Conservation (phyloP, 2,329 filamentous ascomycete species). For the Curvularia eragrostidis region DNA sequence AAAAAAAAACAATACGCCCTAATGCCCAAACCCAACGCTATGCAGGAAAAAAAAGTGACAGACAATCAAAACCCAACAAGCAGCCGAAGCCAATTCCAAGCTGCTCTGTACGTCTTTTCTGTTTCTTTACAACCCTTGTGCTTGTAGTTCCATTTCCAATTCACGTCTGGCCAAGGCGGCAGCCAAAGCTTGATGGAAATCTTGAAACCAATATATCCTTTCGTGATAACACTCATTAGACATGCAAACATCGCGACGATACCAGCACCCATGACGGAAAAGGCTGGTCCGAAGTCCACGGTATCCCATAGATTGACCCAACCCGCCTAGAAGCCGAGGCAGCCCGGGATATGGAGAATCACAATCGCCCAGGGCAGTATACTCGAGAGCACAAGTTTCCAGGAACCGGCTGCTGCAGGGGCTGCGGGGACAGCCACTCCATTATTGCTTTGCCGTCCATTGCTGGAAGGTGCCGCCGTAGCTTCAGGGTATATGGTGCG, state of each 20-base stretch:
- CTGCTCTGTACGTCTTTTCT: slow-evolving; percentile 1
- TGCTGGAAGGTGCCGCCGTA: slow-evolving; percentile 13
- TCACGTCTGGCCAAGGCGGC: slow-evolving; percentile 10
- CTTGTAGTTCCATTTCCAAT: slow-evolving; percentile 16
- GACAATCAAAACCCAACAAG: slow-evolving; percentile 2
- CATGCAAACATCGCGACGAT: slow-evolving; percentile 12
- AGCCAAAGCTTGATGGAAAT: slow-evolving; percentile 24
- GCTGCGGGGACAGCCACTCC: slow-evolving; percentile 14
- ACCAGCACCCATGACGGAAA: slow-evolving; percentile 7
- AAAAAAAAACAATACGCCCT: not conserved
- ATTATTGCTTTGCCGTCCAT: slow-evolving; percentile 19
- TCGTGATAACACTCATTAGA: slow-evolving; percentile 4
- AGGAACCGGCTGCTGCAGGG: slow-evolving; percentile 8
- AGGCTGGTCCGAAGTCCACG: slow-evolving; percentile 11
- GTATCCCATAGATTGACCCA: slow-evolving; percentile 6
- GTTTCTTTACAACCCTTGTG: slow-evolving; percentile 5
- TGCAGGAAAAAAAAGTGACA: slow-evolving; percentile 9
- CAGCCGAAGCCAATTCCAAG: not conserved
- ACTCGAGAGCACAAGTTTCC: slow-evolving; percentile 5
- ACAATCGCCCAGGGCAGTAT: slow-evolving; percentile 14
- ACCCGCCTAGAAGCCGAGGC: slow-evolving; percentile 10
- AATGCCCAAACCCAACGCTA: slow-evolving; percentile 10
- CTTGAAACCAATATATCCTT: slow-evolving; percentile 18
- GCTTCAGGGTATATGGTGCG: slow-evolving; percentile 41
- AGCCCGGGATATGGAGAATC: slow-evolving; percentile 11